Evolutionary conservation across 2,329 filamentous ascomycete species (phyloP), one percentile per base, ranked within the genome.

Genomic region (Penicillium sp.): DNA sequence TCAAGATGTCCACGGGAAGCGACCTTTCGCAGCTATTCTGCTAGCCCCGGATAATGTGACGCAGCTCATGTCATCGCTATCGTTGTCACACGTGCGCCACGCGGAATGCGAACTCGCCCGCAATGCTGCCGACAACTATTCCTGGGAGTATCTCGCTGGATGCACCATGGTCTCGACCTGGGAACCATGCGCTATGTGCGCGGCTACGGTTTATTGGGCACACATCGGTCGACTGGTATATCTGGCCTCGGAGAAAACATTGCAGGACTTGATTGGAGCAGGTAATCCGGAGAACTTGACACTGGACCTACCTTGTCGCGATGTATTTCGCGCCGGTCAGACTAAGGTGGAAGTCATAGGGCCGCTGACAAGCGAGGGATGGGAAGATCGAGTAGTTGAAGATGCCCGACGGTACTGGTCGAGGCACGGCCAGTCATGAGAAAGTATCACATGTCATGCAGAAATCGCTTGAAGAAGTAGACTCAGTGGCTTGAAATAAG

Each of bases 131-230:
- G 64, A 69, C 5, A 80, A 83, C 59, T 82, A 77, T 60, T 68
- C 74, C 3, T 77, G 78, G 56, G 71, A 74, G 13, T 83, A 78
- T 59, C 72, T 83, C 2, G 78, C 77, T 68, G 64, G 62, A 33
- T 83, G 79, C 60, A 82, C 80, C 0, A 64, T 83, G 34, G 77
- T 81, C 43, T 78, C 75, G 19, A 83, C 80, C 10, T 83, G 81
- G 80, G 81, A 83, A 64, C 81, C 81, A 2, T 83, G 81, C 55
- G 79, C 78, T 18, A 83, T 83, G 80, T 83, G 80, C 60, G 67
- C 71, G 33, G 75, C 73, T 5, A 77, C 77, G 2, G 72, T 79
- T 40, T 77, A 79, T 59, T 83, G 80, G 80, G 79, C 79, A 34
- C 77, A 81, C 60, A 82, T 83, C 52, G 81, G 81, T 5, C 71